These are phyloP conservation scores for Zygosaccharomyces pseudorouxii DNA, from an alignment of 805 yeast species.

Conservation along the genomic window DNA sequence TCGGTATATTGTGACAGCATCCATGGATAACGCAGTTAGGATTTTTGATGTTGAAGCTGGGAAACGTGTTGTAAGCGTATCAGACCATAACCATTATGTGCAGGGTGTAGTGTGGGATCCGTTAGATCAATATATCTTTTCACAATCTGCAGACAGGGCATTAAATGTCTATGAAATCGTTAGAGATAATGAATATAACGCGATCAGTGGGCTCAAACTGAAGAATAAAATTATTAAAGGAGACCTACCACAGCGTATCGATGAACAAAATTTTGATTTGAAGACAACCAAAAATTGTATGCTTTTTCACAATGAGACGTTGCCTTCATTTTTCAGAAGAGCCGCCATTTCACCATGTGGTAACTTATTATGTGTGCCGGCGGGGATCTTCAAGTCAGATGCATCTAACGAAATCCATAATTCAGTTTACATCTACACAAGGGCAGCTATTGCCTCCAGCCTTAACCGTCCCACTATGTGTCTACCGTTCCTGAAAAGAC, in stretches of 20 bases:
- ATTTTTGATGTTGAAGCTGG: slow-evolving; percentile 60
- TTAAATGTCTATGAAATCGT: slow-evolving; percentile 56
- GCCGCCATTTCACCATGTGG: slow-evolving; percentile 91
- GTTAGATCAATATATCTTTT: slow-evolving; percentile 62
- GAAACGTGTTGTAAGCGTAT: slow-evolving; percentile 39
- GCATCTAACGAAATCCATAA: slow-evolving; percentile 42
- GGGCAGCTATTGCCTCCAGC: slow-evolving; percentile 49
- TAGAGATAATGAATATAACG: slow-evolving; percentile 12
- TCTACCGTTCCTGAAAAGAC: slow-evolving; percentile 73
- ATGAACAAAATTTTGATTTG: slow-evolving; percentile 17
- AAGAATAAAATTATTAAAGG: slow-evolving; percentile 47
- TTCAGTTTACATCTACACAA: slow-evolving; percentile 74
- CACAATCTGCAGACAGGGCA: slow-evolving; percentile 87
- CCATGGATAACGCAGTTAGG: slow-evolving; percentile 82
- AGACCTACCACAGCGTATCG: slow-evolving; percentile 45
- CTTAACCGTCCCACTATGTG: slow-evolving; percentile 69
- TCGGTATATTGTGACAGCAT: slow-evolving; percentile 71
- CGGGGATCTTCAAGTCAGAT: slow-evolving; percentile 53
- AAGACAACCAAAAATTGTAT: slow-evolving; percentile 35
- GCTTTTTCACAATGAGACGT: slow-evolving; percentile 78
- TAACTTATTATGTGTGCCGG: slow-evolving; percentile 64
- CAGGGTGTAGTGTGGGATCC: slow-evolving; percentile 99
- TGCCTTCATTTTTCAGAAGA: slow-evolving; percentile 86
- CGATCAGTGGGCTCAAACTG: slow-evolving; percentile 23
- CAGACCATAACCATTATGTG: slow-evolving; percentile 79